Percentiles rank a stretch among this genome's conserved stretches.
These are phyloP conservation scores for Papilionanthe hybrid DNA, from an alignment of 116 monocot genomes.

Conservation along the genomic window DNA sequence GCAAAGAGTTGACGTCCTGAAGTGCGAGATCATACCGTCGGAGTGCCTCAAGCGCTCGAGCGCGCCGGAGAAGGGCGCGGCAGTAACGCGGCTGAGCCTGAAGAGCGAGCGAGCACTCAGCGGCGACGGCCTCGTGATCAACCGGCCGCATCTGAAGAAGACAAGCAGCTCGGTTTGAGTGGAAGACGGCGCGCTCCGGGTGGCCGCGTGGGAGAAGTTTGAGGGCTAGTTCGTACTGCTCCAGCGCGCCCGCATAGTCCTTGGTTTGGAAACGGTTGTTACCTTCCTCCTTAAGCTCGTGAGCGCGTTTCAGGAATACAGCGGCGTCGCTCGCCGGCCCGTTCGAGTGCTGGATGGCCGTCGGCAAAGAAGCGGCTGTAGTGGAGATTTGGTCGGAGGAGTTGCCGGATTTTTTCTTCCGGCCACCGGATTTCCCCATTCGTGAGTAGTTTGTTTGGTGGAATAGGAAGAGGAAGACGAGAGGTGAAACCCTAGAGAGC, in stretches of 20 bases:
- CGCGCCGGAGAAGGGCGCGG: constrained; percentile 89
- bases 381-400: neutral
- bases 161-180: constrained; percentile 97
- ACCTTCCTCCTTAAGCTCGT: constrained; percentile 94
- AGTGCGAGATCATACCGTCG: constrained; percentile 51
- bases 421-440: constrained; percentile 44
- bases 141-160: constrained; percentile 81
- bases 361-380: neutral
- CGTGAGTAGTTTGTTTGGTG: neutral
- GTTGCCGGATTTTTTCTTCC: constrained; percentile 18
- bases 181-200: constrained; percentile 91
- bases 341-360: constrained; percentile 7
- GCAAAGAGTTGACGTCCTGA: constrained; percentile 55
- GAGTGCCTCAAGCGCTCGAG: constrained; percentile 80
- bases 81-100: constrained; percentile 75
- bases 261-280: constrained; percentile 76
- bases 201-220: constrained; percentile 63
- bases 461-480: neutral
- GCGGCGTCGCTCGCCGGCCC: constrained; percentile 17
- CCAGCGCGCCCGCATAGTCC: constrained; percentile 69
- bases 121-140: constrained; percentile 74
- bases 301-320: constrained; percentile 52
- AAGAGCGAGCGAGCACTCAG: constrained; percentile 95
- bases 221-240: constrained; percentile 70
- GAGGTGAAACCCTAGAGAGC: constrained; percentile 1